Evolutionary conservation across 345 rosid species (phyloP).

Genomic region (Firmiana major): DNA sequence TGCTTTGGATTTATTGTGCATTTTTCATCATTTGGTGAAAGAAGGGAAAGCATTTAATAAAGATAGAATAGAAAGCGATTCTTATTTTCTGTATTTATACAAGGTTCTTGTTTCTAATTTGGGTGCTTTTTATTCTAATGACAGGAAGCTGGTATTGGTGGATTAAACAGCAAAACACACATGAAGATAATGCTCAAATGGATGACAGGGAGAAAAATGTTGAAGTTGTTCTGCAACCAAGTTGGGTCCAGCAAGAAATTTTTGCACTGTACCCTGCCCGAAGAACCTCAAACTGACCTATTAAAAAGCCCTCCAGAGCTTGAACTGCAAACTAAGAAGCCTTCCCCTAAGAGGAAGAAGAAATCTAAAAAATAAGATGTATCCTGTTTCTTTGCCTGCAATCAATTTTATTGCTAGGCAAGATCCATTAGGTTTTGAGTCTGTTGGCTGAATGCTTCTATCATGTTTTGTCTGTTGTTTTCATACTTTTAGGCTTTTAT

Average conservation of each 20-base stretch:
- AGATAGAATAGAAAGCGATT: not conserved
- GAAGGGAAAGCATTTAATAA: not conserved
- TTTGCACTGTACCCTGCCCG: constrained; percentile 61
- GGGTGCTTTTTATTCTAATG: not conserved
- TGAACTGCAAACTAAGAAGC: constrained; percentile 28
- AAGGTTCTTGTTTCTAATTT: not conserved
- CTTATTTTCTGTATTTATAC: not conserved
- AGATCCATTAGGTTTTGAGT: not conserved
- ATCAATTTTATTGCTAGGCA: not conserved
- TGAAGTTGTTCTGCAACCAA: constrained; percentile 72
- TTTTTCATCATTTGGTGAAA: not conserved
- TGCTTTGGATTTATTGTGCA: not conserved
- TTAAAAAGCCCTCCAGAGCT: constrained; percentile 17
- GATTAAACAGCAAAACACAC: constrained; percentile 83
- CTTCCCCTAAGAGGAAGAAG: constrained; percentile 22
- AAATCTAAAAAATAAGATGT: constrained; percentile 22
- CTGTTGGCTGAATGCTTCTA: not conserved
- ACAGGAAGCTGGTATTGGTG: constrained; percentile 70
- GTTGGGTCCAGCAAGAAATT: constrained; percentile 85
- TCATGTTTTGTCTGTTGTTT: not conserved
- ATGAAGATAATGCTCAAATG: constrained; percentile 95
- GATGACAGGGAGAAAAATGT: constrained; percentile 92
- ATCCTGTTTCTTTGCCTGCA: not conserved
- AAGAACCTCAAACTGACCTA: constrained; percentile 49
- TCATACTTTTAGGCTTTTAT: not conserved